phyloP scores from a whole-genome alignment of 164 flowering plant species.

The Stephania japonica region DNA sequence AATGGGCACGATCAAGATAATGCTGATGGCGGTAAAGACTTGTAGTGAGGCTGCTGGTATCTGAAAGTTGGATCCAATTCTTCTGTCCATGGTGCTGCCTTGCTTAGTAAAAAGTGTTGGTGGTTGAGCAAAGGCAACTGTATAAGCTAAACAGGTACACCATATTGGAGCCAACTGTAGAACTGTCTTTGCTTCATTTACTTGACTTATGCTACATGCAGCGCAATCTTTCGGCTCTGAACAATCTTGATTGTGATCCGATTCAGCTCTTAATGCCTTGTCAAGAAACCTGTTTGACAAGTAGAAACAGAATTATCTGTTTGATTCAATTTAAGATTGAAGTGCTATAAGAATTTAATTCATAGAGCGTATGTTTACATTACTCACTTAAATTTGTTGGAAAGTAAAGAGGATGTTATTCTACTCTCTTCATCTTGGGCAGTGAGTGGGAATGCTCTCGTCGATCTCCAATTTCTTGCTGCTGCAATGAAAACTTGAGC shows the following conservation, averaged over 20 bases:
- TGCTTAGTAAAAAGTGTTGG: constrained; percentile 9
- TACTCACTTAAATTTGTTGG: constrained; percentile 10
- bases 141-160: constrained; percentile 14
- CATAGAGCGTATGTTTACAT: background rate
- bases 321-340: too few species aligned
- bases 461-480: constrained; percentile 5
- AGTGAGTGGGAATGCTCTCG: constrained; percentile 1
- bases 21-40: constrained; percentile 2
- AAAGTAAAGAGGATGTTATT: background rate
- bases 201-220: constrained; percentile 10
- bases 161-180: constrained; percentile 13
- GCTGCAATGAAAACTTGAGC: constrained; percentile 5
- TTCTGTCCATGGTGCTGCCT: constrained; percentile 17
- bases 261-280: background rate
- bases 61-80: constrained; percentile 5
- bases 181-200: constrained; percentile 11
- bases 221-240: background rate
- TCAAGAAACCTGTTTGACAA: too few species aligned
- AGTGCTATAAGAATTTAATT: too few species aligned
- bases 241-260: background rate
- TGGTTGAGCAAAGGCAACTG: constrained; percentile 10
- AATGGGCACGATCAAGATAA: constrained; percentile 1
- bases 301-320: too few species aligned
- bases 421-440: background rate
- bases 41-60: constrained; percentile 14